Conservation (phyloP, 176 grass and related monocot species). For the Lolium rigidum region DNA sequence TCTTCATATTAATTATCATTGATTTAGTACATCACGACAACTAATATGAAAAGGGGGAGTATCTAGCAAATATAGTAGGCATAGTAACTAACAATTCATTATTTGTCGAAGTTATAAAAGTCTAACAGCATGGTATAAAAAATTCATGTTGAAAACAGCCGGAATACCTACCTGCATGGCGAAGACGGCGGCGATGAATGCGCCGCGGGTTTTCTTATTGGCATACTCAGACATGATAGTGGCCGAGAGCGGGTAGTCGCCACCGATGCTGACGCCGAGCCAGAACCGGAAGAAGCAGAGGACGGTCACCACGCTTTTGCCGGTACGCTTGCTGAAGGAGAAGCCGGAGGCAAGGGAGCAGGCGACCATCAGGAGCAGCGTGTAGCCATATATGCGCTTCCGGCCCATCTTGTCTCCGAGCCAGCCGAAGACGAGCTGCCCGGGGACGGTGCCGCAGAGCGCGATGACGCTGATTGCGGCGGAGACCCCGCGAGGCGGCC, state of each 20-base stretch:
- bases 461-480: neutral
- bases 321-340: slow-evolving; percentile 53
- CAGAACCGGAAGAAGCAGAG: slow-evolving; percentile 98
- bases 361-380: slow-evolving; percentile 64
- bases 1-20: no score
- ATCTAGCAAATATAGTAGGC: no score
- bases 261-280: slow-evolving; percentile 84
- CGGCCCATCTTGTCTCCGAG: slow-evolving; percentile 76
- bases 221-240: slow-evolving; percentile 81
- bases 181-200: slow-evolving; percentile 76
- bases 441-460: slow-evolving; percentile 5
- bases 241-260: slow-evolving; percentile 87
- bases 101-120: no score
- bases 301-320: slow-evolving; percentile 54
- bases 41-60: no score
- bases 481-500: rapidly evolving
- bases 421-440: slow-evolving; percentile 78
- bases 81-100: no score
- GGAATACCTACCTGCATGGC: slow-evolving; percentile 48
- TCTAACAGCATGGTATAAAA: no score
- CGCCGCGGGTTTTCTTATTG: slow-evolving; percentile 70
- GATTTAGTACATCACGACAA: no score
- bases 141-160: no score
- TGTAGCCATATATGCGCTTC: slow-evolving; percentile 62
- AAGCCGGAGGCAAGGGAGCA: slow-evolving; percentile 74